Evolutionary conservation across 106 monocot genomes (phyloP).

Genomic region (Posidonia australis): DNA sequence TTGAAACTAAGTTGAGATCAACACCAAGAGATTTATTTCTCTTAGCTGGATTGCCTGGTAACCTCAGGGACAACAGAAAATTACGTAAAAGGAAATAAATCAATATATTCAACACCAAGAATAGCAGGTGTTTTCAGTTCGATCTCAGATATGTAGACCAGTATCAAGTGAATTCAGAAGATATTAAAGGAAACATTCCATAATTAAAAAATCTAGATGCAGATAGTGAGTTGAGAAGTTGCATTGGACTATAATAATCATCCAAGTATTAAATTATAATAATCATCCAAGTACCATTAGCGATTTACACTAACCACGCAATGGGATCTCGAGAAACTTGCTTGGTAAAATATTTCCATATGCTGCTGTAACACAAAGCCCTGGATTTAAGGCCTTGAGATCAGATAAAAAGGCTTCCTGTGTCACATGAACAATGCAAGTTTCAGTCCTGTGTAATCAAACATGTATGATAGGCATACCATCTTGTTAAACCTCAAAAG

Average conservation of each 20-base stretch:
- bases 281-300: background rate
- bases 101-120: no score
- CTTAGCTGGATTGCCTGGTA: no score
- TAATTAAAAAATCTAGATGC: background rate
- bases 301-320: conserved; percentile 43
- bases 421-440: conserved; percentile 9
- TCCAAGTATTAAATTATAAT: background rate
- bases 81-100: no score
- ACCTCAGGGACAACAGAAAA: no score
- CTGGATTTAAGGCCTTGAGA: conserved; percentile 63
- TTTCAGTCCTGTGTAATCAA: background rate
- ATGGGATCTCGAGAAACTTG: conserved; percentile 84
- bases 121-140: no score
- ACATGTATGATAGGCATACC: background rate
- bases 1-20: no score
- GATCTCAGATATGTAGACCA: no score
- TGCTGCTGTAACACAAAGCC: conserved; percentile 80
- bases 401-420: conserved; percentile 75
- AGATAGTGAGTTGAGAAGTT: background rate
- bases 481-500: no score
- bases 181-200: no score
- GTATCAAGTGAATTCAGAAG: no score
- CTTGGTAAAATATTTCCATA: conserved; percentile 91
- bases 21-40: no score
- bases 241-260: background rate